phyloP scores from a whole-genome alignment of 805 yeast genomes.

The Ogataea thermomethanolica region DNA sequence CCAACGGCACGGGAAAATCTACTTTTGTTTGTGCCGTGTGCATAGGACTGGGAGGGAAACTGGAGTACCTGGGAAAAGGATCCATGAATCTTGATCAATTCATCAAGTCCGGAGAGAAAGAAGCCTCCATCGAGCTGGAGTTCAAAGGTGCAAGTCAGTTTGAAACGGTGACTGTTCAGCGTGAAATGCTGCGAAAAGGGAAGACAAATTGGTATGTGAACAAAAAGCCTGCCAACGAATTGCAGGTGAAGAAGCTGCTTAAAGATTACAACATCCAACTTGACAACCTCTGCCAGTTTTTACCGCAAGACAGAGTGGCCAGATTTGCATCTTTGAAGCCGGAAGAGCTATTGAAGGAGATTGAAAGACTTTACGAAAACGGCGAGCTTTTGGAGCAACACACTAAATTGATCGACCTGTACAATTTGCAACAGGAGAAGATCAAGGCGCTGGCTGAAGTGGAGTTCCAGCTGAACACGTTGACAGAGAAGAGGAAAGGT shows the following conservation, averaged over 20 bases:
- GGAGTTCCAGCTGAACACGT: slow-evolving; percentile 30
- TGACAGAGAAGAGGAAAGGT: slow-evolving; percentile 36
- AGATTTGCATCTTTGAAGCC: slow-evolving; percentile 83
- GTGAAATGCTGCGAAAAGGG: slow-evolving; percentile 42
- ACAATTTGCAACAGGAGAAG: slow-evolving; percentile 36
- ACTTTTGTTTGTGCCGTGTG: slow-evolving; percentile 92
- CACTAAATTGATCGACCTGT: slow-evolving; percentile 50
- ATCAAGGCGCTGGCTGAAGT: slow-evolving; percentile 29
- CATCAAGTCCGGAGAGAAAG: slow-evolving; percentile 61
- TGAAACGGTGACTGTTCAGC: slow-evolving; percentile 36
- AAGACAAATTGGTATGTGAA: slow-evolving; percentile 55
- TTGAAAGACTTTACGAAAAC: slow-evolving; percentile 74
- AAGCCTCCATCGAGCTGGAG: slow-evolving; percentile 48
- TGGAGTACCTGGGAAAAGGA: slow-evolving; percentile 69
- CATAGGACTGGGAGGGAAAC: slow-evolving; percentile 79
- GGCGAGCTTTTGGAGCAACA: slow-evolving; percentile 57
- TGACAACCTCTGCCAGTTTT: slow-evolving; percentile 87
- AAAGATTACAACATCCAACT: slow-evolving; percentile 68
- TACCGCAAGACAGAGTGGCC: slow-evolving; percentile 94
- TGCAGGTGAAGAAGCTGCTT: slow-evolving; percentile 43
- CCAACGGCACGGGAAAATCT: slow-evolving; percentile 94
- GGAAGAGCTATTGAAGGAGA: slow-evolving; percentile 67
- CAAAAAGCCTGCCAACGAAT: slow-evolving; percentile 38
- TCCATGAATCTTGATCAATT: slow-evolving; percentile 57
- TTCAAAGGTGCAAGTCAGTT: slow-evolving; percentile 39